A percentile compares a stretch with the other conserved stretches of the same genome.
Evolutionary conservation across 345 rosid species (phyloP).

Genomic region (Hibiscus syriacus): DNA sequence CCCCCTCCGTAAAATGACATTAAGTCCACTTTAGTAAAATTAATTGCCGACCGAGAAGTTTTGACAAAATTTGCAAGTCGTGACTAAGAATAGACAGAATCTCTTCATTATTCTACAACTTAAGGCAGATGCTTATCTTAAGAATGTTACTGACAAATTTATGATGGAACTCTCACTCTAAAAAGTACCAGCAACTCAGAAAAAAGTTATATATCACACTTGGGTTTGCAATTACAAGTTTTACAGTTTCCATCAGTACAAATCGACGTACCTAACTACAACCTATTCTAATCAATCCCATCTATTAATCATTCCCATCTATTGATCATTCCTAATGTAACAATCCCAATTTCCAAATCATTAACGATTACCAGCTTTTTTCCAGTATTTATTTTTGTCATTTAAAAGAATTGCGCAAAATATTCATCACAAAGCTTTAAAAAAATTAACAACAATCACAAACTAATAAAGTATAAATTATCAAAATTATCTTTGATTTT

Average conservation of each 20-base stretch:
- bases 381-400: not conserved
- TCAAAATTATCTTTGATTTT: no score
- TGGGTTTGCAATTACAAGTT: no score
- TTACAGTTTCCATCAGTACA: no score
- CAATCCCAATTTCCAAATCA: not conserved
- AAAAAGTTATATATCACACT: not conserved
- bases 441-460: not conserved
- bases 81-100: not conserved
- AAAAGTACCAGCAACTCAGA: not conserved
- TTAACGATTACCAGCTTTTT: not conserved
- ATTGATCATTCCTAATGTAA: no score
- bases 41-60: not conserved
- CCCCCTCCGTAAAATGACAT: not conserved
- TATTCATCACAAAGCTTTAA: not conserved
- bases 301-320: not conserved
- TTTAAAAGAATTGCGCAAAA: not conserved
- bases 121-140: not conserved
- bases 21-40: not conserved
- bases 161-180: not conserved
- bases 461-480: not conserved
- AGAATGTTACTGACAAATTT: not conserved
- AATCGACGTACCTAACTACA: not conserved
- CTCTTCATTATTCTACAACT: not conserved
- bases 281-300: not conserved
- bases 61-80: not conserved